Evolutionary conservation across 306 rosid genomes (phyloP), one percentile per base, ranked within the genome.

Genomic region (Cicer judaicum): DNA sequence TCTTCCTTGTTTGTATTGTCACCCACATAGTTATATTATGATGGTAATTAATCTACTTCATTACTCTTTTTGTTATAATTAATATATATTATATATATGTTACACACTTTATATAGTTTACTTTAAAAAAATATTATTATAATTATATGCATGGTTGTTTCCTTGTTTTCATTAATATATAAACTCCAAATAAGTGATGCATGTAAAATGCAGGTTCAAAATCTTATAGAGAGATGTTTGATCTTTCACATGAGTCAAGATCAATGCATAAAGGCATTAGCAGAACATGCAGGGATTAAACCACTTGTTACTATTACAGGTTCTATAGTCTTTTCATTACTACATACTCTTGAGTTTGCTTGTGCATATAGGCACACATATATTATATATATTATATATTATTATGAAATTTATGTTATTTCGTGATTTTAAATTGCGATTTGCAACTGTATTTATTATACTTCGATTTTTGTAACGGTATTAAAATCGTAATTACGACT

Each of bases 211-310:
- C 87, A 94, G 98, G 96, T 94, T 77, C 98, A 92, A 46, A 93
- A 88, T 80, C 91, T 94, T 41, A 92, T 94, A 41, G 98, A 94
- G 87, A 90, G 90, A 77, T 94, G 97, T 81, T 65, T 94, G 86
- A 76, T 94, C 2, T 85, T 94, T 83, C 95, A 82, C 73, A 87
- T 92, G 98, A 88, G 86, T 47, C 87, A 77, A 64, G 93, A 91
- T 9, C 89, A 94, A 83, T 94, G 97, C 84, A 82, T 90, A 21
- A 76, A 80, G 83, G 89, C 92, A 7, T 79, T 92, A n/a, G 88
- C 85, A 10, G 46, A 86, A 8, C 95, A 85, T 84, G 98, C 98
- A 78, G 89, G 85, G 52, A 92, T 92, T 77, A 64, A 84, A n/a
- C 97, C 96, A 4, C 84, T 88, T 60, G 79, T 94, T 40, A 92